These are phyloP conservation scores for Leishmania braziliensis DNA, from an alignment of 208 protist species.

Conservation along the genomic window DNA sequence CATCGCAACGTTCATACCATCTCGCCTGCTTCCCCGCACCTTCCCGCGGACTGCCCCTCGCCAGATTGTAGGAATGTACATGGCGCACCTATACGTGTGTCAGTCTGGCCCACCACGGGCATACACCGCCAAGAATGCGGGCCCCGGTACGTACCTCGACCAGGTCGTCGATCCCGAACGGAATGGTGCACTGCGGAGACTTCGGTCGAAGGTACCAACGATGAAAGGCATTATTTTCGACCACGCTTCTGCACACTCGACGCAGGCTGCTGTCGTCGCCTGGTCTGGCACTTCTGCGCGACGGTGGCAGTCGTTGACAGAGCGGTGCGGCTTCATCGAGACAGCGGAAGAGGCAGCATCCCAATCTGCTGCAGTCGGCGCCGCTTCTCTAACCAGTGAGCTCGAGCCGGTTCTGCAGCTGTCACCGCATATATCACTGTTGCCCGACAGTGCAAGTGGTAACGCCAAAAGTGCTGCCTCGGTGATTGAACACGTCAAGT, in stretches of 20 bases:
- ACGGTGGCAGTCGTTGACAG: constrained; percentile 5
- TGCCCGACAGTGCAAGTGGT: background rate
- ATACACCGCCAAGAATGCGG: background rate
- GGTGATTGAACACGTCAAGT: no score
- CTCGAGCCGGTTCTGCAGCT: background rate
- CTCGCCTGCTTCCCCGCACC: background rate
- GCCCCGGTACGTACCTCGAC: constrained; percentile 12
- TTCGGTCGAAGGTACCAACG: background rate
- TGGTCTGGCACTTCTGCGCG: background rate
- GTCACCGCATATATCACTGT: no score
- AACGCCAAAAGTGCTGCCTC: background rate
- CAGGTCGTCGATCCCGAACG: constrained; percentile 8
- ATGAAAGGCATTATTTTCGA: background rate
- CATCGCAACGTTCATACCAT: background rate
- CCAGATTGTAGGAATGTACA: background rate
- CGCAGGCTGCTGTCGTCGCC: background rate
- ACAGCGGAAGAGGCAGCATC: background rate
- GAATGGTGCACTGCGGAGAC: background rate
- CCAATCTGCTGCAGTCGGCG: background rate
- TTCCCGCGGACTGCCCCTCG: background rate
- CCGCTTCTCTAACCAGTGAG: background rate
- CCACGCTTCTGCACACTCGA: background rate
- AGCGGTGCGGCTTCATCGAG: background rate
- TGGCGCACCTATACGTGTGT: constrained; percentile 28
- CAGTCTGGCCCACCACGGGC: constrained; percentile 8